A percentile compares a stretch with the other conserved stretches of the same genome.
Evolutionary conservation across 257 asterid species (phyloP).

Genomic region (Forsythia viridissima): DNA sequence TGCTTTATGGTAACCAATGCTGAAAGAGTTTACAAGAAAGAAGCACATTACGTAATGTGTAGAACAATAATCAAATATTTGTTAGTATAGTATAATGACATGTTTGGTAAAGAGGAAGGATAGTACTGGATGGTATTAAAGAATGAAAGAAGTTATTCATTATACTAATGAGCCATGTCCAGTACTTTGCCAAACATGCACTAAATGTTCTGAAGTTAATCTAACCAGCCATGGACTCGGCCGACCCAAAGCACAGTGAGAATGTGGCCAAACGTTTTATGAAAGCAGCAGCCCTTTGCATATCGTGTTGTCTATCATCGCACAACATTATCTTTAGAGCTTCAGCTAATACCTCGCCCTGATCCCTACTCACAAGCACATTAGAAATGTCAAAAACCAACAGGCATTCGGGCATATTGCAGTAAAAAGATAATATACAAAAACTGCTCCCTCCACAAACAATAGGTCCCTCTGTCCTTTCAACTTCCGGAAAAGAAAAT

Average conservation of each 20-base stretch:
- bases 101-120: background rate
- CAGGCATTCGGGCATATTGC: background rate
- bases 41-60: slow-evolving; percentile 9
- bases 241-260: slow-evolving; percentile 72
- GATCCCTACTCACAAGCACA: slow-evolving; percentile 59
- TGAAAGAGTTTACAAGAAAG: slow-evolving; percentile 33
- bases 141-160: background rate
- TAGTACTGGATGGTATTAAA: background rate
- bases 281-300: slow-evolving; percentile 98
- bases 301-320: slow-evolving; percentile 94
- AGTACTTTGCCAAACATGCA: background rate
- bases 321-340: slow-evolving; percentile 90
- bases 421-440: background rate
- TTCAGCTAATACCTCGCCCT: slow-evolving; percentile 82
- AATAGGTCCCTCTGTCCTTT: background rate
- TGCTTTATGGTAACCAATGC: slow-evolving; percentile 87
- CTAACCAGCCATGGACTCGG: slow-evolving; percentile 92
- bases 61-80: background rate
- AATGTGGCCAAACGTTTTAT: slow-evolving; percentile 83
- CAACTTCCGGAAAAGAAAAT: background rate
- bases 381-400: slow-evolving; percentile 11
- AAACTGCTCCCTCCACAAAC: background rate
- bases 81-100: background rate
- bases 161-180: background rate
- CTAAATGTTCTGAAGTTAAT: background rate